A percentile compares a stretch with the other conserved stretches of the same genome.
These are phyloP conservation scores for Coccomyxa sp. DNA, from an alignment of 139 green algal species.

Conservation along the genomic window DNA sequence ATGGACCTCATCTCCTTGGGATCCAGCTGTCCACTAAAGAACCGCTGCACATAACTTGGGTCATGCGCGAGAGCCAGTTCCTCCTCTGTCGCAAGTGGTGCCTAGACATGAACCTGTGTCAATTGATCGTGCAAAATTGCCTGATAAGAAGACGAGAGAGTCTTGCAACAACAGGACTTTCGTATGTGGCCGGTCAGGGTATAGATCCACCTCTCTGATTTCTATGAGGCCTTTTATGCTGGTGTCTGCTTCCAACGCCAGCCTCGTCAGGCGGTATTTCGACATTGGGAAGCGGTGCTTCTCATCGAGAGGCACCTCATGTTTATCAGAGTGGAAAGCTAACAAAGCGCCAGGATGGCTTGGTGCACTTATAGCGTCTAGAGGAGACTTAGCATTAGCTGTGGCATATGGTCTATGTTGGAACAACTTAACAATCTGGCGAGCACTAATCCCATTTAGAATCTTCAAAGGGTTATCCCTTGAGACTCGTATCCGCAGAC, in stretches of 20 bases:
- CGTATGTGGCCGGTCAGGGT: background rate
- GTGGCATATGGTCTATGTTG: no score
- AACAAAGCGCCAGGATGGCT: background rate
- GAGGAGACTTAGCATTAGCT: no score
- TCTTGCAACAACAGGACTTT: background rate
- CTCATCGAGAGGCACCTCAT: background rate
- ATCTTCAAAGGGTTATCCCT: no score
- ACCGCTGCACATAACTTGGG: background rate
- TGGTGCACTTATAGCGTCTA: background rate
- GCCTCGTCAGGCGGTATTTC: background rate
- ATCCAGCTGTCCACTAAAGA: background rate
- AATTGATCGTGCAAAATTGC: background rate
- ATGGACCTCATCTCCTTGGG: conserved; percentile 31
- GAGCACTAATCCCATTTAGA: no score
- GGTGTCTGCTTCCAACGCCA: background rate
- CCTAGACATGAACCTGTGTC: background rate
- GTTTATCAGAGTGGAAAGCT: background rate
- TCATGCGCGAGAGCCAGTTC: background rate
- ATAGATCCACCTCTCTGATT: background rate
- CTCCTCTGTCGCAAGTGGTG: background rate
- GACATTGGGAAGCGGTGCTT: background rate
- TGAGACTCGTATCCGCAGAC: no score
- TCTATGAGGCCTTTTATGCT: background rate
- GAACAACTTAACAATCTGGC: no score
- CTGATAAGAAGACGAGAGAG: background rate